Percentiles rank a stretch among this genome's conserved stretches.
These are phyloP conservation scores for Phytopythium litorale DNA, from an alignment of 352 stramenopile genomes.

Conservation along the genomic window DNA sequence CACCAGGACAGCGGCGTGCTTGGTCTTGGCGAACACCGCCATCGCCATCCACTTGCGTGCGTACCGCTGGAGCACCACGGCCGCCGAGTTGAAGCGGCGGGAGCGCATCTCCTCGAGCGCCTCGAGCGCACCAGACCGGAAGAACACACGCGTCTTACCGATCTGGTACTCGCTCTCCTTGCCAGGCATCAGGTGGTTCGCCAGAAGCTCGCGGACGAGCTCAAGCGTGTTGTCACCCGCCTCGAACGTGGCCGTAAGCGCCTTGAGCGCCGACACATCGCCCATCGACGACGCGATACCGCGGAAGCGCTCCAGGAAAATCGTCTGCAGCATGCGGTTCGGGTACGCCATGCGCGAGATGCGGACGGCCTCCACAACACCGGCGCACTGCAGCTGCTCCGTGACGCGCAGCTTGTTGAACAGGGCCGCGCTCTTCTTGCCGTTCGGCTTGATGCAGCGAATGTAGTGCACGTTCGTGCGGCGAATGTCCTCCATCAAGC, in stretches of 20 bases:
- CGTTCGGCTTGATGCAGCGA: slow-evolving; percentile 98
- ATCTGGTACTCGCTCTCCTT: slow-evolving; percentile 73
- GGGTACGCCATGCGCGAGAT: slow-evolving; percentile 98
- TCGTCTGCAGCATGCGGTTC: slow-evolving; percentile 92
- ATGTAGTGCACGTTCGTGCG: slow-evolving; percentile 98
- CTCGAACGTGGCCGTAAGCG: slow-evolving; percentile 26
- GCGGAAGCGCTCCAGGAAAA: slow-evolving; percentile 85
- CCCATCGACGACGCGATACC: slow-evolving; percentile 36
- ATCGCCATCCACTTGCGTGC: slow-evolving; percentile 78
- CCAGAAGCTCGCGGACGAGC: slow-evolving; percentile 48
- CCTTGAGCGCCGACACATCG: slow-evolving; percentile 25
- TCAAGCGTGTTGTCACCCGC: slow-evolving; percentile 33
- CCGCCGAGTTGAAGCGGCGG: slow-evolving; percentile 70
- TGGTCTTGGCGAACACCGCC: slow-evolving; percentile 54
- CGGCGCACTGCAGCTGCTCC: slow-evolving; percentile 96
- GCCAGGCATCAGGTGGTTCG: slow-evolving; percentile 53
- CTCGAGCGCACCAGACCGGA: slow-evolving; percentile 91
- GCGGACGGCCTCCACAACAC: slow-evolving; percentile 97
- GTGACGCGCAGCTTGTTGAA: slow-evolving; percentile 92
- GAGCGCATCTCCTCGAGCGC: slow-evolving; percentile 84
- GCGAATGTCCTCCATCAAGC: slow-evolving; percentile 94
- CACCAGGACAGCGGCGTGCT: slow-evolving; percentile 48
- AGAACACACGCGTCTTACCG: slow-evolving; percentile 94
- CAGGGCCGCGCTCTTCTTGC: slow-evolving; percentile 86
- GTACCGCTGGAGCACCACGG: slow-evolving; percentile 81